Evolutionary conservation across 2,329 filamentous ascomycete species (phyloP), one percentile per base, ranked within the genome.

Genomic region (Trichophyton rubrum): DNA sequence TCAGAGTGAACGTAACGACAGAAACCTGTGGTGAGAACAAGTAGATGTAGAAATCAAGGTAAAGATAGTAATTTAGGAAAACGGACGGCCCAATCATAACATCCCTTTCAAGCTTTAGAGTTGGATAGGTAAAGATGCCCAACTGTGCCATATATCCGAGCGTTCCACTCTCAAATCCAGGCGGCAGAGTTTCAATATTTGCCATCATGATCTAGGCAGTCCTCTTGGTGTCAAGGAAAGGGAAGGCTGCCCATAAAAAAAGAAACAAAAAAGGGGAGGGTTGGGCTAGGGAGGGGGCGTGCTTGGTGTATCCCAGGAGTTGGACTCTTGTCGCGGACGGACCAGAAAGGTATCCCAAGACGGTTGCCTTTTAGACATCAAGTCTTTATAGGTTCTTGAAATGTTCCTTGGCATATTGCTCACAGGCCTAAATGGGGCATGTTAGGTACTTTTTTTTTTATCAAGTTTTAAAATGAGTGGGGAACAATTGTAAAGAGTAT

Each of bases 381-480:
- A 47, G 56, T 8, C 4, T 56, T 63, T 67, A 76, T 60, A 72
- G 64, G 63, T 75, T 75, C 66, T 77, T 78, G 71, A 95, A 95
- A 75, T 97, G 89, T 74, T 97, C 92, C 75, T 96, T 96, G 61
- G 92, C 92, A 73, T 96, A 96, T 75, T 96, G 91, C 71, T 90
- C 87, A 76, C 87, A 90, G 57, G 87, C 87, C 87, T 90, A 65
- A 60, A 43, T 61, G 15, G 27, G 43, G 13, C 47, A 15, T n/a
- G 49, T 58, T 63, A 56, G 7, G 35, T 22, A 38, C 47, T 71
- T 72, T 66, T 59, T 59, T 62, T 27, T 27, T 5, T 30, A 30
- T n/a, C 40, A 43, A 17, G n/a, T 20, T 17, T 17, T 15, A 17
- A 17, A 56, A 60, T 56, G 61, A n/a, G 67, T 41, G 17, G 27